Base-by-base conservation (phyloP, 129 eudicot species). In the Flaveria linearis region DNA sequence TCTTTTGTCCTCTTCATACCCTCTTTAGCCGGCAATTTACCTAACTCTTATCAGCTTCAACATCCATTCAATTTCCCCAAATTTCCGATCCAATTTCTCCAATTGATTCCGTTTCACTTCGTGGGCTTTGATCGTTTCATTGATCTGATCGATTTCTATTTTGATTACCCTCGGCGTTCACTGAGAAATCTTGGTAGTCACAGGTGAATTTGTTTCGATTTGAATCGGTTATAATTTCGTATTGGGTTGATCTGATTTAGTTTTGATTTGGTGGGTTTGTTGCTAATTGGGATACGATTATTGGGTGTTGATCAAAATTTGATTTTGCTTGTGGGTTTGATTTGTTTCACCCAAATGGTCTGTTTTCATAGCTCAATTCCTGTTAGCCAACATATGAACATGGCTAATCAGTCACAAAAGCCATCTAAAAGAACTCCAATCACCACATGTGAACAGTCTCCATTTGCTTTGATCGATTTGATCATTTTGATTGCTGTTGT, bases 401-500 rank as follows among this genome's bases (percentile, higher is more conserved):
- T 87, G 97, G 89, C 81, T 76, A 74, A 76, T 30, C 80, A 43
- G 9, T 76, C 80, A 28, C 51, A 36, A 8, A 65, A 52, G 55
- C 6, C 57, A 42, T 67, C 74, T 39, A 67, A 71, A 42, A 78
- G 43, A 56, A 16, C 60, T 45, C 75, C 82, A 43, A 76, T 43
- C 73, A 78, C 87, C 4, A 82, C 72, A 22, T 92, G 98, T 77
- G 81, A 83, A 16, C 89, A 85, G 78, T 90, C 96, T 71, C 85
- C 82, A 39, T 88, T 79, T 33, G 98, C 96, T 39, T 76, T 86
- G 39, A 73, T 92, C 47, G 98, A 92, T 84, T 75, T 90, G 75
- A 39, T 90, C 52, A 90, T 92, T 63, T 71, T 88, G 74, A 85
- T 92, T 69, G 96, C 90, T 47, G 96, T 88, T 17, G 62, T 90